These are phyloP conservation scores for Sutorius australiensis DNA, from an alignment of 768 basidiomycete species.

Conservation along the genomic window DNA sequence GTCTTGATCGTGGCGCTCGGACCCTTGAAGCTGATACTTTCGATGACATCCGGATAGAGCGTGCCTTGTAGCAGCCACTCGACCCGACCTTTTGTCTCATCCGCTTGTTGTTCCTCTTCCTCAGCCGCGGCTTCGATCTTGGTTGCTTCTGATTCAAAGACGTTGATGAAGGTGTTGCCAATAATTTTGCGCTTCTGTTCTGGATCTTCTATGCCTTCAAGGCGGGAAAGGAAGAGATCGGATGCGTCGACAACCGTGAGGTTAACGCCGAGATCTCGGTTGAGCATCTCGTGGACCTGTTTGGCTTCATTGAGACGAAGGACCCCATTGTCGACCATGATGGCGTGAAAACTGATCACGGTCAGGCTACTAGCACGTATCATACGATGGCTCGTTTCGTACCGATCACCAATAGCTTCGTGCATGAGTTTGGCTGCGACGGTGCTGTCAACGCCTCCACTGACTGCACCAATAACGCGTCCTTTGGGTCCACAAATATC, in stretches of 20 bases:
- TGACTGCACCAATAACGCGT: constrained; percentile 96
- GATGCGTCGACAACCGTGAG: constrained; percentile 95
- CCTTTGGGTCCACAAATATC: constrained; percentile 93
- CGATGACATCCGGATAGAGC: constrained; percentile 97
- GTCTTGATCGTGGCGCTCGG: constrained; percentile 99
- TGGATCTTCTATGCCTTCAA: constrained; percentile 93
- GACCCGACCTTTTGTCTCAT: constrained; percentile 79
- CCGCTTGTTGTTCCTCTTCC: constrained; percentile 64
- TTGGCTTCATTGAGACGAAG: constrained; percentile 85
- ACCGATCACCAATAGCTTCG: constrained; percentile 98
- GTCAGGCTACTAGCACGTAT: background rate
- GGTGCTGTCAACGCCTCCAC: constrained; percentile 95
- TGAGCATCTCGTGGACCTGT: constrained; percentile 92
- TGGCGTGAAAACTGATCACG: constrained; percentile 83
- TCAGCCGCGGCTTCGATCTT: constrained; percentile 83
- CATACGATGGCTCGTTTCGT: constrained; percentile 14
- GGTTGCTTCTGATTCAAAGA: constrained; percentile 91
- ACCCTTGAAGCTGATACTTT: constrained; percentile 98
- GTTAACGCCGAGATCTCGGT: constrained; percentile 90
- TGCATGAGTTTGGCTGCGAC: constrained; percentile 99
- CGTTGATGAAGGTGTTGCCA: constrained; percentile 97
- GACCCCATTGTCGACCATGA: constrained; percentile 99
- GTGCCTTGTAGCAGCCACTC: constrained; percentile 99
- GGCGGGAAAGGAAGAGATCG: constrained; percentile 81
- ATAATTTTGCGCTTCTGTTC: constrained; percentile 98